Conservation (phyloP, 495 filamentous ascomycete genomes). For the Aspergillus cavernicola region DNA sequence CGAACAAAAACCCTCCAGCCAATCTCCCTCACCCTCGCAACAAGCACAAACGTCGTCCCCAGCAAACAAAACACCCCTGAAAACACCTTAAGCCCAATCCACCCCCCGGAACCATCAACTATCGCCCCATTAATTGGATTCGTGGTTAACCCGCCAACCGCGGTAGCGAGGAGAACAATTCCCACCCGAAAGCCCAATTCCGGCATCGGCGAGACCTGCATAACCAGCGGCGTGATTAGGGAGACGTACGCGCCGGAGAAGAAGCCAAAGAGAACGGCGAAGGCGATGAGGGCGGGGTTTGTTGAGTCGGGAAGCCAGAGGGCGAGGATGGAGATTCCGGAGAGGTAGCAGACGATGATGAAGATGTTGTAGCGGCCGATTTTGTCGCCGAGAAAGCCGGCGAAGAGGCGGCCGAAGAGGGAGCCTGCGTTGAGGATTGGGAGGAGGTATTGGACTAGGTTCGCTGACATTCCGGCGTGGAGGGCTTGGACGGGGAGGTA, state of each 20-base stretch:
- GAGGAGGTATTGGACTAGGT: constrained; percentile 26
- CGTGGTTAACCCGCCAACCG: constrained; percentile 46
- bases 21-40: neutral
- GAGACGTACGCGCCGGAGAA: constrained; percentile 31
- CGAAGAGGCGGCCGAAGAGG: constrained; percentile 29
- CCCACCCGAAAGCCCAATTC: constrained; percentile 28
- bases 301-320: constrained; percentile 29
- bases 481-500: constrained; percentile 21
- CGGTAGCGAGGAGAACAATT: constrained; percentile 16
- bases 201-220: constrained; percentile 24
- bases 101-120: constrained; percentile 13
- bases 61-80: constrained; percentile 14
- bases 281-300: constrained; percentile 26
- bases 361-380: constrained; percentile 36
- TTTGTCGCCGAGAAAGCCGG: constrained; percentile 26
- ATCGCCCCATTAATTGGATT: constrained; percentile 61
- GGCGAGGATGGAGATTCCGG: constrained; percentile 27
- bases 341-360: constrained; percentile 17
- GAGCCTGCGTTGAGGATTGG: constrained; percentile 30
- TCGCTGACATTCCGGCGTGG: constrained; percentile 19
- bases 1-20: neutral
- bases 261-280: constrained; percentile 31
- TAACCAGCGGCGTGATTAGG: constrained; percentile 24
- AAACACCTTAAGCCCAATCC: constrained; percentile 23
- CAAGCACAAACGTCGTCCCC: neutral